phyloP scores from a whole-genome alignment of 225 moss, liverwort and hornwort genomes.

The Takakia lepidozioides region DNA sequence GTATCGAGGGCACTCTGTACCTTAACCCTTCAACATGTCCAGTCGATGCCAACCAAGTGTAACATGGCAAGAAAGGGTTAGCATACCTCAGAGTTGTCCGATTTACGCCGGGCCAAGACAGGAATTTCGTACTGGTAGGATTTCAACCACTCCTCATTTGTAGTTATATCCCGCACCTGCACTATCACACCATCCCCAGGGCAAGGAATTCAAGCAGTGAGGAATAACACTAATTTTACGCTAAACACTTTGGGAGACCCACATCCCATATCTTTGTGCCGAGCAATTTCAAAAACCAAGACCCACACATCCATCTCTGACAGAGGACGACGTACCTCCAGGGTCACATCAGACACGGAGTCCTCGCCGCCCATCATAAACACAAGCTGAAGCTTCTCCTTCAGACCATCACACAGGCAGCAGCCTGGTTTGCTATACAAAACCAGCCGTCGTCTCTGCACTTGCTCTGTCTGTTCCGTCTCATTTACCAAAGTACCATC shows the following conservation, averaged over 20 bases:
- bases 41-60: background rate
- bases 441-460: constrained; percentile 38
- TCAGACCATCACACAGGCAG: constrained; percentile 84
- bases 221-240: no score
- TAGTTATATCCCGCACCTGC: constrained; percentile 78
- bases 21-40: no score
- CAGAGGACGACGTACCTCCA: constrained; percentile 47
- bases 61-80: background rate
- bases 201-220: background rate
- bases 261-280: no score
- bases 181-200: background rate
- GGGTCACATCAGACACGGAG: constrained; percentile 32
- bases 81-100: constrained; percentile 65
- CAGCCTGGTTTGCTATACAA: constrained; percentile 91
- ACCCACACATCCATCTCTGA: no score
- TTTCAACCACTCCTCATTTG: constrained; percentile 63
- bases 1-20: no score
- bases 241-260: no score
- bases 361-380: constrained; percentile 29
- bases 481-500: no score
- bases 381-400: constrained; percentile 65
- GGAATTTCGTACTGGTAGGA: constrained; percentile 85
- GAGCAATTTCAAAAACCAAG: no score
- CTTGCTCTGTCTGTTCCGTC: constrained; percentile 7
- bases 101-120: constrained; percentile 53